Conservation (phyloP, 1,139 yeast species). For the Candida freyschussii region DNA sequence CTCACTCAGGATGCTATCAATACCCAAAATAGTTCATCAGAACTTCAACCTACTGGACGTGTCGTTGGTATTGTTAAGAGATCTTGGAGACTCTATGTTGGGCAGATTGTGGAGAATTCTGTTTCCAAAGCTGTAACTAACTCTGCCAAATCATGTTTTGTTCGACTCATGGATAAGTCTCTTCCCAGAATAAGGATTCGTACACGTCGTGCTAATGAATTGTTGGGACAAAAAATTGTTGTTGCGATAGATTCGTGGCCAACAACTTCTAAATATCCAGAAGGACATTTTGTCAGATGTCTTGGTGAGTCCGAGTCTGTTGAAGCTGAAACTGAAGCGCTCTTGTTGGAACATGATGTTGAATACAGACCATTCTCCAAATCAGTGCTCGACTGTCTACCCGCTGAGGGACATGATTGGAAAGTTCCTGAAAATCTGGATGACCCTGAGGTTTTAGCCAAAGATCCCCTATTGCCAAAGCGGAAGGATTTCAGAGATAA, state of each 20-base stretch:
- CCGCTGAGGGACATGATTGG: conserved; percentile 92
- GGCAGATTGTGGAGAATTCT: conserved; percentile 83
- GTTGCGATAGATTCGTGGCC: conserved; percentile 95
- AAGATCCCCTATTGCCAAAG: conserved; percentile 54
- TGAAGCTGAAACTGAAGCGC: conserved; percentile 95
- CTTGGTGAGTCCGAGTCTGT: conserved; percentile 89
- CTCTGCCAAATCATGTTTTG: conserved; percentile 75
- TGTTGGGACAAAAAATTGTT: conserved; percentile 84
- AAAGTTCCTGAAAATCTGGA: conserved; percentile 62
- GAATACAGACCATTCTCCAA: conserved; percentile 95
- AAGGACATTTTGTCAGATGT: conserved; percentile 89
- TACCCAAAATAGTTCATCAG: conserved; percentile 48
- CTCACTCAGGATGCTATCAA: conserved; percentile 72
- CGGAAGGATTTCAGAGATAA: conserved; percentile 85
- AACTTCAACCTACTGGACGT: conserved; percentile 83
- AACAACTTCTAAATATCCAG: conserved; percentile 74
- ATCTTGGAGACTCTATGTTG: conserved; percentile 96
- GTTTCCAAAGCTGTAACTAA: conserved; percentile 46
- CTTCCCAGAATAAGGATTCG: conserved; percentile 83
- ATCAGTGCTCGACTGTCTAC: conserved; percentile 87
- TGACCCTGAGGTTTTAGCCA: conserved; percentile 39
- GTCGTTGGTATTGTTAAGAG: conserved; percentile 86
- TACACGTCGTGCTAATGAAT: conserved; percentile 79
- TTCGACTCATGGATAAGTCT: conserved; percentile 81
- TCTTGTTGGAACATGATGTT: conserved; percentile 89